Evolutionary conservation across 2,329 filamentous ascomycete genomes (phyloP).

Genomic region (Tolypocladium sp.): DNA sequence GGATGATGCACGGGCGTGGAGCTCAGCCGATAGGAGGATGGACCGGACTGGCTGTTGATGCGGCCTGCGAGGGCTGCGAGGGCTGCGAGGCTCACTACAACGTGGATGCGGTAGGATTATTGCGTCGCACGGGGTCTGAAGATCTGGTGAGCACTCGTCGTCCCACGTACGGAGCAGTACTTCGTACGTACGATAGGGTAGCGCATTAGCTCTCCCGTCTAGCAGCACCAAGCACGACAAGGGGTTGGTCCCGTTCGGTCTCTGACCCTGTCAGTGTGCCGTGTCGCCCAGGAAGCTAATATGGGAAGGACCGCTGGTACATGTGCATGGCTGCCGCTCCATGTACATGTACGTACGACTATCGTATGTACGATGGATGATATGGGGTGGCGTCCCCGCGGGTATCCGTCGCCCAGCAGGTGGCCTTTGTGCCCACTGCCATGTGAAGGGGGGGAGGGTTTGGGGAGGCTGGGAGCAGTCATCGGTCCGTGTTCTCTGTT

Average conservation of each 20-base stretch:
- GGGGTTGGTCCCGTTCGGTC: not conserved
- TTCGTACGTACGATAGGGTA: not conserved
- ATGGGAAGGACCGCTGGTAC: not conserved
- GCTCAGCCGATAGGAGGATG: slow-evolving; percentile 5
- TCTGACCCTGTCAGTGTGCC: not conserved
- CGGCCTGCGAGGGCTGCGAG: not conserved
- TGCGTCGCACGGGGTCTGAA: not conserved
- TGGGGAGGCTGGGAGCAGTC: not conserved
- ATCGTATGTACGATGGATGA: not conserved
- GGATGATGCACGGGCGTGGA: not conserved
- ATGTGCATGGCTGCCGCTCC: not conserved
- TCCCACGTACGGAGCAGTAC: not conserved
- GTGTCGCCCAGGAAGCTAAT: not conserved
- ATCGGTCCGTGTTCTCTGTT: not conserved
- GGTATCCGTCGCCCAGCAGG: not conserved
- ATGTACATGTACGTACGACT: not conserved
- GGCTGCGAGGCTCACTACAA: not conserved
- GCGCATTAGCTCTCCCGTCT: slow-evolving; percentile 12
- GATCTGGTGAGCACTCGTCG: not conserved
- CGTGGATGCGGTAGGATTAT: not conserved
- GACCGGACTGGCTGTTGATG: not conserved
- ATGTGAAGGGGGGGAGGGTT: not conserved
- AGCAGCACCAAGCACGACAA: not conserved
- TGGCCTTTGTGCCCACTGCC: not conserved
- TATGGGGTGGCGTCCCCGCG: not conserved